Evolutionary conservation across 345 rosid species (phyloP).

Genomic region (Bruguiera parviflora): DNA sequence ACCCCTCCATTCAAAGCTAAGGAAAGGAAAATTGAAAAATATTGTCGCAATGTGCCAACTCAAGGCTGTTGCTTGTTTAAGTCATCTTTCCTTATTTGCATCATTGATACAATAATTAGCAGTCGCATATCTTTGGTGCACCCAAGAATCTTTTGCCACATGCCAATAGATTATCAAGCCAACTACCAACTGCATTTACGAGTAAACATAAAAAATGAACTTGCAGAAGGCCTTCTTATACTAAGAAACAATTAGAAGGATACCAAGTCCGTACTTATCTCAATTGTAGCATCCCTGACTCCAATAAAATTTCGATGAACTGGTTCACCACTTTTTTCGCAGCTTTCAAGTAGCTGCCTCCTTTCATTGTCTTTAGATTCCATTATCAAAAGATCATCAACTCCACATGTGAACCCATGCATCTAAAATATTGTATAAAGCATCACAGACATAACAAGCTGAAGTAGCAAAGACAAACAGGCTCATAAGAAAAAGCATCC

Average conservation of each 20-base stretch:
- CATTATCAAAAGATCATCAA: conserved; percentile 83
- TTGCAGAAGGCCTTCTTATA: neutral
- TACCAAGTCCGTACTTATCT: conserved; percentile 45
- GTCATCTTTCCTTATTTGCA: neutral
- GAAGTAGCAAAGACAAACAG: conserved; percentile 1
- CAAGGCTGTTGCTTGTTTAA: too few species aligned
- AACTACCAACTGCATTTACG: neutral
- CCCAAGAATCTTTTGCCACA: neutral
- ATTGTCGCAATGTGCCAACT: neutral
- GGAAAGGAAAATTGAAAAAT: neutral
- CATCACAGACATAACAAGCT: conserved; percentile 21
- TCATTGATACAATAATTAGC: neutral
- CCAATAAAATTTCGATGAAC: conserved; percentile 71
- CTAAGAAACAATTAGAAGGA: neutral
- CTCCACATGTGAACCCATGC: conserved; percentile 98
- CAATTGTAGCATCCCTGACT: conserved; percentile 34
- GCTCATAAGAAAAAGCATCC: conserved; percentile 2
- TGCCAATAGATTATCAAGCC: neutral
- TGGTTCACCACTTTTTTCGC: conserved; percentile 63
- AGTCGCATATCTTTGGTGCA: neutral
- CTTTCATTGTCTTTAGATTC: conserved; percentile 63
- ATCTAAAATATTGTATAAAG: conserved; percentile 50
- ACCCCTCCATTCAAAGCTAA: neutral
- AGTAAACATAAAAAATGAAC: neutral
- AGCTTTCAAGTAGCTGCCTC: conserved; percentile 65